Evolutionary conservation across 2,329 filamentous ascomycete species (phyloP).

Genomic region (Calycina herbarum): DNA sequence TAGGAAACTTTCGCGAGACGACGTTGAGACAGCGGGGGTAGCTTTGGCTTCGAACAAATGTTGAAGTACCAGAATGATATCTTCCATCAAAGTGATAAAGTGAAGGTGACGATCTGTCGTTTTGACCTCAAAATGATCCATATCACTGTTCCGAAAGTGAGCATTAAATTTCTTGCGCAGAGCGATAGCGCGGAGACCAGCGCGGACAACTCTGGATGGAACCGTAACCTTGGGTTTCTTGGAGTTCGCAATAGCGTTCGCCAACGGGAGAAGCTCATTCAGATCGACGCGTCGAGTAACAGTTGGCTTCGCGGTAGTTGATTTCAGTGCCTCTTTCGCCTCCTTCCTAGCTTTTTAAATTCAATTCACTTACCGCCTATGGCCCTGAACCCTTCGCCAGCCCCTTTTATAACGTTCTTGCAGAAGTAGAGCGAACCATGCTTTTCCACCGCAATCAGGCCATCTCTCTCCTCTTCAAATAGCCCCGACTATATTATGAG

Average conservation of each 20-base stretch:
- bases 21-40: background rate
- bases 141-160: conserved; percentile 6
- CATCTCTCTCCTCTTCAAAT: too few species aligned
- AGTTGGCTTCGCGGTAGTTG: background rate
- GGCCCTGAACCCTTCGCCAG: too few species aligned
- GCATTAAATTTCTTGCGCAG: conserved; percentile 16
- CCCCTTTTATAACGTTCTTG: too few species aligned
- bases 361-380: conserved; percentile 4
- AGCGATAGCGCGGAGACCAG: conserved; percentile 19
- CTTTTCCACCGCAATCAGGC: too few species aligned
- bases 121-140: conserved; percentile 3
- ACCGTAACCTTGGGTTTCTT: conserved; percentile 6
- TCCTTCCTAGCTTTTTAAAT: conserved; percentile 15
- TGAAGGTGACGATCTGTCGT: conserved; percentile 16
- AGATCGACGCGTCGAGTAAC: conserved; percentile 1
- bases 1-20: background rate
- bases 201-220: conserved; percentile 17
- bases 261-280: conserved; percentile 15
- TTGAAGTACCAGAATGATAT: conserved; percentile 18
- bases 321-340: conserved; percentile 12
- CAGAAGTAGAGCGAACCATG: too few species aligned
- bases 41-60: conserved; percentile 14
- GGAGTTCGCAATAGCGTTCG: conserved; percentile 14
- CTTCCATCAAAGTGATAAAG: conserved; percentile 21
- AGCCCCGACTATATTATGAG: too few species aligned